Conservation (phyloP, 2,329 filamentous ascomycete species). For the Fusarium sp. region DNA sequence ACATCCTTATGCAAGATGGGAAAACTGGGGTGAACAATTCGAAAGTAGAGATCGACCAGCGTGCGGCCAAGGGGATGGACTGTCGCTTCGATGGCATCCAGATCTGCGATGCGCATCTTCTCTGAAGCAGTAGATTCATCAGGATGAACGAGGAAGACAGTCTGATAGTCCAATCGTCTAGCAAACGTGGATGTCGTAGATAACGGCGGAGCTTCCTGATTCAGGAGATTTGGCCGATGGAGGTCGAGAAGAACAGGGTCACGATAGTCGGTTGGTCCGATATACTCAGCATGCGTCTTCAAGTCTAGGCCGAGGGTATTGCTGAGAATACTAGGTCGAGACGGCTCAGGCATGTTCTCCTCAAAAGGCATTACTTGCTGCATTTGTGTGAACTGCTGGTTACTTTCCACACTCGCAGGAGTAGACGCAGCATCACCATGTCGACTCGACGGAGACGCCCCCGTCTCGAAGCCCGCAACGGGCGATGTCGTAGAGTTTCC, state of each 20-base stretch:
- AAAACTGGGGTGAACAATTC: conserved; percentile 67
- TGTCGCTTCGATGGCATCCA: conserved; percentile 66
- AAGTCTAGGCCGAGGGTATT: conserved; percentile 64
- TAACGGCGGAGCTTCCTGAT: conserved; percentile 14
- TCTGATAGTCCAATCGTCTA: conserved; percentile 48
- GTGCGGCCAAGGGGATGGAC: conserved; percentile 71
- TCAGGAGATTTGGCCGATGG: conserved; percentile 59
- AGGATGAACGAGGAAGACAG: conserved; percentile 49
- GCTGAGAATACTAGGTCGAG: conserved; percentile 47
- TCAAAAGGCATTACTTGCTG: conserved; percentile 29
- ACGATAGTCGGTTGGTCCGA: conserved; percentile 67
- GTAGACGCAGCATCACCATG: conserved; percentile 40
- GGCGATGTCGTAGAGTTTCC: conserved; percentile 28
- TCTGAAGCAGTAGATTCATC: conserved; percentile 49
- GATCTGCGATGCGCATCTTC: conserved; percentile 52
- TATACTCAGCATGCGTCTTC: conserved; percentile 67
- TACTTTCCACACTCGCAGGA: conserved; percentile 38
- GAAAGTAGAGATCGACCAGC: conserved; percentile 74
- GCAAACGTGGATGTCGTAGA: conserved; percentile 35
- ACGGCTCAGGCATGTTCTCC: conserved; percentile 26
- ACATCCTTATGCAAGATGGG: conserved; percentile 69
- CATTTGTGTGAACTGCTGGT: conserved; percentile 22
- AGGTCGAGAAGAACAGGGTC: conserved; percentile 66
- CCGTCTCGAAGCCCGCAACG: conserved; percentile 5
- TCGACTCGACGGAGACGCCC: conserved; percentile 34